These are phyloP conservation scores for Fragaria vesca DNA, from an alignment of 306 rosid genomes.

Conservation along the genomic window DNA sequence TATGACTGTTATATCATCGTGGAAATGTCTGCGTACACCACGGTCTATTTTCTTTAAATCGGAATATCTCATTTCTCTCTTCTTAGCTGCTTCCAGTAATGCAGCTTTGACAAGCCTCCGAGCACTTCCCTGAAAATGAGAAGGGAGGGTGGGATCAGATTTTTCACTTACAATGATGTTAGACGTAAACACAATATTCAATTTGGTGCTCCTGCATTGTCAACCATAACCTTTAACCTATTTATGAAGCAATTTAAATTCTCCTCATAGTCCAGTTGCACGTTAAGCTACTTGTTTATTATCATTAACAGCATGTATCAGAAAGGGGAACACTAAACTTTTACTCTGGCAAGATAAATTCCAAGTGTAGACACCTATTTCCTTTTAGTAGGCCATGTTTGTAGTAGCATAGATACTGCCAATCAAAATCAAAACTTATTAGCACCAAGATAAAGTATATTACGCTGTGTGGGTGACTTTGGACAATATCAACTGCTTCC, in stretches of 20 bases:
- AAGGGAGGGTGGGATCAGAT: slow-evolving; percentile 19
- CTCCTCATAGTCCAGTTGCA: neutral
- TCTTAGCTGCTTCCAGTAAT: slow-evolving; percentile 84
- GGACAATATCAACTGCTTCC: slow-evolving; percentile 84
- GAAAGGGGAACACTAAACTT: neutral
- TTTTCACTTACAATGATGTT: neutral
- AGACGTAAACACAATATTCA: neutral
- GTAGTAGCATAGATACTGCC: neutral
- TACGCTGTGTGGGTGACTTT: slow-evolving; percentile 67
- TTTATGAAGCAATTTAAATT: neutral
- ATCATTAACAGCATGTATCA: neutral
- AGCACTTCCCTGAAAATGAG: slow-evolving; percentile 72
- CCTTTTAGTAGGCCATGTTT: neutral
- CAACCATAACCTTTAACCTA: slow-evolving; percentile 6
- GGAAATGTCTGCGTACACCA: slow-evolving; percentile 91
- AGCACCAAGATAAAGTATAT: slow-evolving; percentile 27
- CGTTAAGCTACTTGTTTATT: neutral
- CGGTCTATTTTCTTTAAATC: slow-evolving; percentile 86
- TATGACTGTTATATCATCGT: slow-evolving; percentile 81
- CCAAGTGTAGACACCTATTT: neutral
- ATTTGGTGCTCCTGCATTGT: neutral
- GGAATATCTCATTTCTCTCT: slow-evolving; percentile 91
- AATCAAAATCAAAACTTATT: slow-evolving; percentile 7
- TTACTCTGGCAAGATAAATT: neutral
- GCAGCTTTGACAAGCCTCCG: slow-evolving; percentile 76